Evolutionary conservation across 2,329 filamentous ascomycete species (phyloP).

Genomic region (Claviceps paspali): DNA sequence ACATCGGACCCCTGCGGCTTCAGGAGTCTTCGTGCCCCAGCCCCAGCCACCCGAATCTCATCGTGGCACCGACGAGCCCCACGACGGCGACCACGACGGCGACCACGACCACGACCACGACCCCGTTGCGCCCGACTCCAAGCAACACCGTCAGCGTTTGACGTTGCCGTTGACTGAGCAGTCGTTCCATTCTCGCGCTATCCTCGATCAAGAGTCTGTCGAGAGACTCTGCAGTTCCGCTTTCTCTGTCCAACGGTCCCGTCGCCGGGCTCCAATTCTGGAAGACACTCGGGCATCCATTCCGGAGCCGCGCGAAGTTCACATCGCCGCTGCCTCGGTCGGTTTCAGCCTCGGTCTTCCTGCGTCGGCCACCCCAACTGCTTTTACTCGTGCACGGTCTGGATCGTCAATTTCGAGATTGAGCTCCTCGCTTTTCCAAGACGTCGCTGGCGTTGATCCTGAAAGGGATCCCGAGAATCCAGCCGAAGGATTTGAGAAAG

Average conservation of each 20-base stretch:
- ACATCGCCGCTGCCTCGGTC: slow-evolving; percentile 31
- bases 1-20: slow-evolving; percentile 19
- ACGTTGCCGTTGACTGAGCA: slow-evolving; percentile 8
- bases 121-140: slow-evolving; percentile 18
- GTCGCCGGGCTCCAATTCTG: slow-evolving; percentile 39
- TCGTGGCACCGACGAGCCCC: slow-evolving; percentile 41
- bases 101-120: slow-evolving; percentile 35
- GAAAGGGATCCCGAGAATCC: slow-evolving; percentile 32
- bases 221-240: slow-evolving; percentile 27
- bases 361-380: slow-evolving; percentile 2
- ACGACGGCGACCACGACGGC: slow-evolving; percentile 31
- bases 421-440: slow-evolving; percentile 18
- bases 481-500: slow-evolving; percentile 28
- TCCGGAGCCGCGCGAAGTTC: slow-evolving; percentile 26
- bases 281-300: slow-evolving; percentile 27
- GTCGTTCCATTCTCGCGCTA: not conserved
- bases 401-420: slow-evolving; percentile 22
- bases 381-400: slow-evolving; percentile 8
- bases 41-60: slow-evolving; percentile 24
- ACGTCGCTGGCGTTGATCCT: slow-evolving; percentile 12
- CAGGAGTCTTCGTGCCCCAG: slow-evolving; percentile 31
- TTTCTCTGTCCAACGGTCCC: slow-evolving; percentile 28
- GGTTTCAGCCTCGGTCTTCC: slow-evolving; percentile 28
- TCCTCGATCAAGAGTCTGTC: slow-evolving; percentile 8
- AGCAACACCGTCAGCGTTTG: slow-evolving; percentile 26